These are phyloP conservation scores for Podospora tetraspora DNA, from an alignment of 495 filamentous ascomycete genomes.

Conservation along the genomic window DNA sequence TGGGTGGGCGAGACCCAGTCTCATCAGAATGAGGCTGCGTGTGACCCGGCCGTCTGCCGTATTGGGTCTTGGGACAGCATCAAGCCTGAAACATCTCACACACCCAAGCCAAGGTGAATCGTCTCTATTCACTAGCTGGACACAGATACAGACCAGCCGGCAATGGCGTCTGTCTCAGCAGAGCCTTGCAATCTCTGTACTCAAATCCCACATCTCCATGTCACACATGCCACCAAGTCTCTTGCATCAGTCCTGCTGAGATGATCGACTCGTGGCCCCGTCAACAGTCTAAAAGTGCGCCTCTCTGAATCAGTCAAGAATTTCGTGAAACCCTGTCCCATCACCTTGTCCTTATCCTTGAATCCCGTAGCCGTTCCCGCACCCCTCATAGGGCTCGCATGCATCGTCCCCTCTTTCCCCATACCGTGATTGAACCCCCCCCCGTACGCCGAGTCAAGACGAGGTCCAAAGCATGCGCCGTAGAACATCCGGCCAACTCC, in stretches of 20 bases:
- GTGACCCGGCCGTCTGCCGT: neutral
- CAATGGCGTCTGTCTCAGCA: neutral
- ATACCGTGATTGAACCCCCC: neutral
- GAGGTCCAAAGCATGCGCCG: neutral
- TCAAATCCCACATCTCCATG: neutral
- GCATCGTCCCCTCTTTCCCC: neutral
- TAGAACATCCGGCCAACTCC: neutral
- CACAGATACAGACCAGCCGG: neutral
- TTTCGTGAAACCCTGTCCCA: neutral
- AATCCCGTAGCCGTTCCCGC: neutral
- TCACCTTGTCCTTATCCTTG: neutral
- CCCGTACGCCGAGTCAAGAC: neutral
- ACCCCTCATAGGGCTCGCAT: neutral
- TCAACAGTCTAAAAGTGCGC: neutral
- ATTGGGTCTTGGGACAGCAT: neutral
- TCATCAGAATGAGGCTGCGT: neutral
- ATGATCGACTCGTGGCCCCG: neutral
- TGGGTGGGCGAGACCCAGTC: neutral
- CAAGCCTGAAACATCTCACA: neutral
- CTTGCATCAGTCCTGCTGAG: neutral
- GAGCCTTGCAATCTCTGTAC: neutral
- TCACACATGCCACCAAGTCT: neutral
- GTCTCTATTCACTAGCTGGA: neutral
- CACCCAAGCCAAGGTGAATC: neutral
- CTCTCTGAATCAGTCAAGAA: neutral